phyloP scores from a whole-genome alignment of 2,329 filamentous ascomycete species.

The Zalaria obscura region DNA sequence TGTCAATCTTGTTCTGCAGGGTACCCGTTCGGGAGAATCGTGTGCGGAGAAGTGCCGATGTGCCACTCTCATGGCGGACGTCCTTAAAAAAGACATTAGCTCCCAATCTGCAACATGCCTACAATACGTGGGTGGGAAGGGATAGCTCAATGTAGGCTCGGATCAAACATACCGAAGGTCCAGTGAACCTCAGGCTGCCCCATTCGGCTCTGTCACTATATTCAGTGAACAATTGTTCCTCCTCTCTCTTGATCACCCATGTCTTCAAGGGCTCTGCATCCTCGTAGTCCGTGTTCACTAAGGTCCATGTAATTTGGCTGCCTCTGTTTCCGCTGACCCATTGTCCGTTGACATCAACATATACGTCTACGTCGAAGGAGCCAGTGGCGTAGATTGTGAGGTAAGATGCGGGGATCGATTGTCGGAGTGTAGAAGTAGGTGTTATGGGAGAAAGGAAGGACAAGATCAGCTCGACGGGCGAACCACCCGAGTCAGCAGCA shows the following conservation, averaged over 20 bases:
- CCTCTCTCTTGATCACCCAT: slow-evolving; percentile 46
- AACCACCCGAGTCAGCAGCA: slow-evolving; percentile 18
- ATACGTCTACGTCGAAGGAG: slow-evolving; percentile 35
- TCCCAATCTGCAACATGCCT: too few relatives aligned
- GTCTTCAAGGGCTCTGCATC: slow-evolving; percentile 35
- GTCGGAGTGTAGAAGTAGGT: slow-evolving; percentile 63
- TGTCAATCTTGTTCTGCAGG: slow-evolving; percentile 42
- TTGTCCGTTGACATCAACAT: slow-evolving; percentile 39
- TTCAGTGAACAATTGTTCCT: slow-evolving; percentile 62
- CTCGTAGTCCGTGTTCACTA: slow-evolving; percentile 29
- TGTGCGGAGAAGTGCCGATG: slow-evolving; percentile 49
- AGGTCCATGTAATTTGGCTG: slow-evolving; percentile 56
- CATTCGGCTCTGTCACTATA: slow-evolving; percentile 64
- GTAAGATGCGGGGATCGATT: slow-evolving; percentile 73
- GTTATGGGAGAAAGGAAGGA: slow-evolving; percentile 69
- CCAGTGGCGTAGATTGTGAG: slow-evolving; percentile 58
- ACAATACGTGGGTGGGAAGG: slow-evolving; percentile 14
- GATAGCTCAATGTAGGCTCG: background rate
- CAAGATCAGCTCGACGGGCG: slow-evolving; percentile 39
- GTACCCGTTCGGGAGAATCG: slow-evolving; percentile 54
- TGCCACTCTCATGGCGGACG: slow-evolving; percentile 56
- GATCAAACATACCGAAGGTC: slow-evolving; percentile 28
- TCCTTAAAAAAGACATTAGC: slow-evolving; percentile 19
- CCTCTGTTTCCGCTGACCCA: slow-evolving; percentile 69
- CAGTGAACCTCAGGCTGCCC: slow-evolving; percentile 68